Evolutionary conservation across 2,329 filamentous ascomycete species (phyloP).

Genomic region (Exophiala sp.): DNA sequence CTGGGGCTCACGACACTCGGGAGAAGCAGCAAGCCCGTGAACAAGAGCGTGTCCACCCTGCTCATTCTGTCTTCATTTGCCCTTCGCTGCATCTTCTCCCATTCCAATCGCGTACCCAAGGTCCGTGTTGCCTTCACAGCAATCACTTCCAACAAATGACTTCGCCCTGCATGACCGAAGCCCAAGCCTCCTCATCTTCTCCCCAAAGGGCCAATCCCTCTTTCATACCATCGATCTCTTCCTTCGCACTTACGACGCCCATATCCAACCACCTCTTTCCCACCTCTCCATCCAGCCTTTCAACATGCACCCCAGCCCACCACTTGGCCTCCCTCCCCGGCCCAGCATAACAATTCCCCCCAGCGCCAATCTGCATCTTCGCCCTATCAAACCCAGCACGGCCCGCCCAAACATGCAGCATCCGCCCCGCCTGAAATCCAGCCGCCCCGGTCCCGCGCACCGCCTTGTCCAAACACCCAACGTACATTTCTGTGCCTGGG

Average conservation of each 20-base stretch:
- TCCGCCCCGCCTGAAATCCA: conserved; percentile 26
- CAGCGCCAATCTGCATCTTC: conserved; percentile 21
- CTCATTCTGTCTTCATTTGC: too few species aligned
- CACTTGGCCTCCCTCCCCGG: conserved; percentile 10
- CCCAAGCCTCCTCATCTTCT: conserved; percentile 14
- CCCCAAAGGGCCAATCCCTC: conserved; percentile 9
- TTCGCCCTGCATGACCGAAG: conserved; percentile 13
- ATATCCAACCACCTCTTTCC: conserved; percentile 8
- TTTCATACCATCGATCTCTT: conserved; percentile 9
- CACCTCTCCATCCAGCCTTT: conserved; percentile 12
- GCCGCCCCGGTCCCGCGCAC: conserved; percentile 28
- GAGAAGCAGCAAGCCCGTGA: too few species aligned
- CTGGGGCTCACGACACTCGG: too few species aligned
- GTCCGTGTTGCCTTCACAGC: too few species aligned
- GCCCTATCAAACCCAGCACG: conserved; percentile 25
- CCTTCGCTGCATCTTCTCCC: too few species aligned
- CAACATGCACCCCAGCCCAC: conserved; percentile 17
- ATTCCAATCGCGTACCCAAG: too few species aligned
- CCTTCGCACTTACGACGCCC: conserved; percentile 4
- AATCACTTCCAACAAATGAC: conserved; percentile 18
- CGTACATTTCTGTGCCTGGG: conserved; percentile 24
- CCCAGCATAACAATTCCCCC: conserved; percentile 11
- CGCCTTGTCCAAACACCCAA: conserved; percentile 21
- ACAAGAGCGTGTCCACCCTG: too few species aligned
- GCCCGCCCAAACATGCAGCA: conserved; percentile 26